These are phyloP conservation scores for Coemansia sp. DNA, from an alignment of 371 early-diverging fungal species.

Conservation along the genomic window DNA sequence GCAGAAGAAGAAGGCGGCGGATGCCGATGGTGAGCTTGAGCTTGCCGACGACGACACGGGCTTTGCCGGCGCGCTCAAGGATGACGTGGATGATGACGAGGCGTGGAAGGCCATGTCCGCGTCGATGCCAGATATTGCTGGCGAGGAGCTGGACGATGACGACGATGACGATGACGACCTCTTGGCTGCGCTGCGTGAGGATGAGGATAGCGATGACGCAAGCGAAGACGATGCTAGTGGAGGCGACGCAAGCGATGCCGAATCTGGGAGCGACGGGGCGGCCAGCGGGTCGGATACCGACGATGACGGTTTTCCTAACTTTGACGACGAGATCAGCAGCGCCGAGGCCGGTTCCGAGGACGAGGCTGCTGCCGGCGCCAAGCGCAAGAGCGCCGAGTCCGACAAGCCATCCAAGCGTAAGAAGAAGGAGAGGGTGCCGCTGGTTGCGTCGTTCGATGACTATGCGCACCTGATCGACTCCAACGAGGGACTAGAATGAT, in stretches of 20 bases:
- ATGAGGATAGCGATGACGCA: conserved; percentile 54
- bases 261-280: conserved; percentile 27
- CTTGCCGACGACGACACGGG: conserved; percentile 57
- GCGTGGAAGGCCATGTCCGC: conserved; percentile 72
- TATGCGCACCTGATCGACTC: conserved; percentile 65
- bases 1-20: conserved; percentile 41
- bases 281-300: conserved; percentile 31
- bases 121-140: conserved; percentile 65
- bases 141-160: conserved; percentile 44
- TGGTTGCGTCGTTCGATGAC: conserved; percentile 73
- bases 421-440: conserved; percentile 62
- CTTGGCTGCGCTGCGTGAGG: conserved; percentile 54
- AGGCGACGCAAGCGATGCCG: conserved; percentile 54
- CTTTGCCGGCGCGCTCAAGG: conserved; percentile 49
- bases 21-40: conserved; percentile 32
- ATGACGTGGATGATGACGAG: conserved; percentile 53
- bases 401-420: conserved; percentile 54
- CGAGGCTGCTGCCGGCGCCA: conserved; percentile 12
- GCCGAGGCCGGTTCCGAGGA: conserved; percentile 1
- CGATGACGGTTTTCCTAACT: conserved; percentile 47
- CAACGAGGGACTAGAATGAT: conserved; percentile 46
- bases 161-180: conserved; percentile 51
- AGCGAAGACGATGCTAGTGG: conserved; percentile 52
- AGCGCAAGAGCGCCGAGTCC: conserved; percentile 36
- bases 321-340: conserved; percentile 27